These are phyloP conservation scores for Leccinum pallidistipes DNA, from an alignment of 1,284 basidiomycete genomes.

Conservation along the genomic window DNA sequence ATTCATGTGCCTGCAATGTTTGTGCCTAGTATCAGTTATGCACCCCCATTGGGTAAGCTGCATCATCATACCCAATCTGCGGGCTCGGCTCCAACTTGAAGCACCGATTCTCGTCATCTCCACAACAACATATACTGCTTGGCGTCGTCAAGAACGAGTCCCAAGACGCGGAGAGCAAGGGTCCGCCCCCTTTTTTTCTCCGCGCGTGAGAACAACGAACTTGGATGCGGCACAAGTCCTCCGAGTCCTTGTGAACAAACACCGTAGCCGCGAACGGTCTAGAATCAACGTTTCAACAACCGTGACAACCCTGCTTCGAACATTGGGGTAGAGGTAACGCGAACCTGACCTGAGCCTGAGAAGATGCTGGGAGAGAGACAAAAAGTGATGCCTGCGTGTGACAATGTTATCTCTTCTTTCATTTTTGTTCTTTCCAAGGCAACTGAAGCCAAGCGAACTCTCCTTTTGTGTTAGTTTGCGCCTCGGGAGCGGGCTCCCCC, in stretches of 20 bases:
- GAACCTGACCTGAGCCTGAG: not conserved
- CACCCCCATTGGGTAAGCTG: not conserved
- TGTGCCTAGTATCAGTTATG: conserved; percentile 1
- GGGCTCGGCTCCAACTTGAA: not conserved
- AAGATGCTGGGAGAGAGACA: not conserved
- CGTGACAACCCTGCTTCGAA: not conserved
- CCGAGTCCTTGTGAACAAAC: conserved; percentile 1
- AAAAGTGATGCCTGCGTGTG: not conserved
- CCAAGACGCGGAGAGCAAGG: not conserved
- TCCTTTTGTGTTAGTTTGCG: not conserved
- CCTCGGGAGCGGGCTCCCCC: not conserved
- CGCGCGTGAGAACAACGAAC: not conserved
- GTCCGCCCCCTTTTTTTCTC: not conserved
- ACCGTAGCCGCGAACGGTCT: not conserved
- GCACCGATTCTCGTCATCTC: not conserved
- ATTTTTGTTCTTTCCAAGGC: not conserved
- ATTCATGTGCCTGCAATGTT: not conserved
- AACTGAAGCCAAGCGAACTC: not conserved
- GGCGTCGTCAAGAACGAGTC: conserved; percentile 2
- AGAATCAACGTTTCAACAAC: not conserved
- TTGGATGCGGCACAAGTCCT: too few species aligned
- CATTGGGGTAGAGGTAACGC: not conserved
- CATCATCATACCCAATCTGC: not conserved
- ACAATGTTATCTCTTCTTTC: not conserved
- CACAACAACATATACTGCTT: not conserved